A percentile compares a stretch with the other conserved stretches of the same genome.
Evolutionary conservation across 495 filamentous ascomycete species (phyloP).

Genomic region (Penicillium herquei): DNA sequence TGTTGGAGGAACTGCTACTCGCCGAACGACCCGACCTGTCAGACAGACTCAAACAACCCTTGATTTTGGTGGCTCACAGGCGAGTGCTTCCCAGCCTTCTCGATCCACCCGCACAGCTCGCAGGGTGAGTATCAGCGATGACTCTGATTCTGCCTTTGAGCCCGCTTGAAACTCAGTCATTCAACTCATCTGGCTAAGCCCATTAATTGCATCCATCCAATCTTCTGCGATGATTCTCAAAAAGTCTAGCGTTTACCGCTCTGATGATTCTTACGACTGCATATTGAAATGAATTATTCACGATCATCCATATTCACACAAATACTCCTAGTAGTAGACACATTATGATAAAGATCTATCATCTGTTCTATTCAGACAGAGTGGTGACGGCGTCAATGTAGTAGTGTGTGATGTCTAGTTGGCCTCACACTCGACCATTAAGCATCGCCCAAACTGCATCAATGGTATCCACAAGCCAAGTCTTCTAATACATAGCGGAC

Average conservation of each 20-base stretch:
- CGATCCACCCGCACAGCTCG: slow-evolving; percentile 42
- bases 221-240: slow-evolving; percentile 1
- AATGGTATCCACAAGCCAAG: too few species aligned
- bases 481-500: too few species aligned
- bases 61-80: slow-evolving; percentile 65
- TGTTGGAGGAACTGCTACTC: slow-evolving; percentile 36
- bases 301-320: not conserved
- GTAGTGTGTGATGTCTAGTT: too few species aligned
- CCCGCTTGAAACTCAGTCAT: slow-evolving; percentile 27
- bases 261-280: not conserved
- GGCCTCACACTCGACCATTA: too few species aligned
- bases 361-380: too few species aligned
- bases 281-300: not conserved
- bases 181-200: slow-evolving; percentile 10
- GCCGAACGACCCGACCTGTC: slow-evolving; percentile 26
- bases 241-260: not conserved
- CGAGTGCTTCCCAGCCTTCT: slow-evolving; percentile 41
- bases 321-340: too few species aligned
- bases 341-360: too few species aligned
- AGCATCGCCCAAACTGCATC: too few species aligned
- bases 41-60: slow-evolving; percentile 64
- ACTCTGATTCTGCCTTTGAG: slow-evolving; percentile 77
- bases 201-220: not conserved
- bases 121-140: slow-evolving; percentile 57
- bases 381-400: too few species aligned